Percentiles rank a stretch among this genome's conserved stretches.
Evolutionary conservation across 441 rosid species (phyloP).

Genomic region (Pelargonium citronellum): DNA sequence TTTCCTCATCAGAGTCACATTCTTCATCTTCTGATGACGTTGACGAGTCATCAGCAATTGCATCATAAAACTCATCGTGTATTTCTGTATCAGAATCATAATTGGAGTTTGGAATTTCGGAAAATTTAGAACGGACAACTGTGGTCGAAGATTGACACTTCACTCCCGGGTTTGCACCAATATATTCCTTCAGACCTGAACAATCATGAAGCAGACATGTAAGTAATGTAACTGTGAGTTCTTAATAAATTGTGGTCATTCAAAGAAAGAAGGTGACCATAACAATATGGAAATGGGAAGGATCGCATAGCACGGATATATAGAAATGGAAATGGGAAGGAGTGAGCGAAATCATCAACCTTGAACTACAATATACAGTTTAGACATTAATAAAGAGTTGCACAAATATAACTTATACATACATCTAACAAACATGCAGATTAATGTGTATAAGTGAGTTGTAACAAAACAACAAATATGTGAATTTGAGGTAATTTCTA

Average conservation of each 20-base stretch:
- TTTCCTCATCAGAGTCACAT: slow-evolving; percentile 47
- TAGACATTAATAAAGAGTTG: neutral
- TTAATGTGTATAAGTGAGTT: neutral
- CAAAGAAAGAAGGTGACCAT: neutral
- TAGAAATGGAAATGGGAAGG: slow-evolving; percentile 2
- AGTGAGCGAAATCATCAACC: neutral
- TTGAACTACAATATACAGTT: neutral
- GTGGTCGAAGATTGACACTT: slow-evolving; percentile 46
- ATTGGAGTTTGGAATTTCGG: slow-evolving; percentile 36
- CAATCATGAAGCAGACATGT: slow-evolving; percentile 21
- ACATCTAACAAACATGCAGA: neutral
- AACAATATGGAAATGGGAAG: slow-evolving; percentile 1
- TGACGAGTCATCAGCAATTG: slow-evolving; percentile 42
- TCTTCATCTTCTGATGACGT: slow-evolving; percentile 58
- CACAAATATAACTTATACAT: neutral
- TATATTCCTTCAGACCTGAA: slow-evolving; percentile 86
- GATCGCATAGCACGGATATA: neutral
- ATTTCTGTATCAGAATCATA: slow-evolving; percentile 52
- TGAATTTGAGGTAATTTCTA: slow-evolving; percentile 7
- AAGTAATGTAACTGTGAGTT: slow-evolving; percentile 1
- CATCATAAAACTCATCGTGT: slow-evolving; percentile 91
- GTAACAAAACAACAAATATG: neutral
- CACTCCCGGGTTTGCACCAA: slow-evolving; percentile 84
- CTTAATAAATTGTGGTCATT: neutral
- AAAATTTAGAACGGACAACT: slow-evolving; percentile 39